These are phyloP conservation scores for Sugiyamaella grinbergsii DNA, from an alignment of 1,139 yeast genomes.

Conservation along the genomic window DNA sequence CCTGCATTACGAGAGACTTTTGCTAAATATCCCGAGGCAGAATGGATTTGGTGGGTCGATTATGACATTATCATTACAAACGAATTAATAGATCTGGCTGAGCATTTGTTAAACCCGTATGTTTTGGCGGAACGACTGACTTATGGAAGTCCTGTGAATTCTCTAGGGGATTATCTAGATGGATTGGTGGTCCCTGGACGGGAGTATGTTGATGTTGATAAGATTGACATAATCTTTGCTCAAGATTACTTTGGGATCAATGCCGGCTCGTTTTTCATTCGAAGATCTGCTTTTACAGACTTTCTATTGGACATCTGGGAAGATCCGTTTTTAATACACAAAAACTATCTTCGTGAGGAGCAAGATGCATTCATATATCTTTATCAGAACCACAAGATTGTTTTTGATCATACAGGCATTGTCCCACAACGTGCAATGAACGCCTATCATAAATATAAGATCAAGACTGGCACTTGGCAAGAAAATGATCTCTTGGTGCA, in stretches of 20 bases:
- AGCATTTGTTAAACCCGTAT: constrained; percentile 37
- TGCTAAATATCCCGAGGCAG: constrained; percentile 37
- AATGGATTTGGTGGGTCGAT: constrained; percentile 45
- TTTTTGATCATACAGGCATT: constrained; percentile 39
- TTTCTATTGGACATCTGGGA: constrained; percentile 32
- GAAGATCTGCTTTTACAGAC: constrained; percentile 34
- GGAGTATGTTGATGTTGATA: constrained; percentile 29
- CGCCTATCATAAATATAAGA: constrained; percentile 33
- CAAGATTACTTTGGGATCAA: constrained; percentile 38
- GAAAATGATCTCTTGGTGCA: constrained; percentile 36
- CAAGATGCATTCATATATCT: constrained; percentile 35
- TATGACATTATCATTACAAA: constrained; percentile 40
- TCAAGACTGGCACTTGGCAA: constrained; percentile 30
- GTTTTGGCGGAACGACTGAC: constrained; percentile 34
- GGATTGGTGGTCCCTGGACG: constrained; percentile 27
- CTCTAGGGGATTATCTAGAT: constrained; percentile 26
- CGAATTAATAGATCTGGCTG: constrained; percentile 37
- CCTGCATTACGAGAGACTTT: constrained; percentile 39
- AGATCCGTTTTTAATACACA: constrained; percentile 24
- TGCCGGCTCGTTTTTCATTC: constrained; percentile 41
- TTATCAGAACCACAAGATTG: constrained; percentile 28
- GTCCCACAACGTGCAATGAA: constrained; percentile 43
- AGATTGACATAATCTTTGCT: constrained; percentile 31
- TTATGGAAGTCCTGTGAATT: constrained; percentile 30
- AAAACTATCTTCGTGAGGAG: constrained; percentile 28